Conservation (phyloP, 345 rosid species). For the Eucalyptus globulus region DNA sequence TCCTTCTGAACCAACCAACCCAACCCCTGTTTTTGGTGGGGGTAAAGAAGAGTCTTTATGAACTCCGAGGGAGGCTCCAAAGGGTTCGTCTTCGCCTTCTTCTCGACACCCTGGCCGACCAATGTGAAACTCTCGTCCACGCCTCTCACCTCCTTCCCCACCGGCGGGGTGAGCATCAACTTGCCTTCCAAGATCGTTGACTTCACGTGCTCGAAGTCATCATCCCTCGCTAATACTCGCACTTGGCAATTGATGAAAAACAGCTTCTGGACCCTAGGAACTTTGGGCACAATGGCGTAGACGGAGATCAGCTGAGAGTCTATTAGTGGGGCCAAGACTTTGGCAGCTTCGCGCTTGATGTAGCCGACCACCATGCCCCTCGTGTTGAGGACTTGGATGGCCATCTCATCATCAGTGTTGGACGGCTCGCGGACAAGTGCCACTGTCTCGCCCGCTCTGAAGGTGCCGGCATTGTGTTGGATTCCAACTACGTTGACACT, state of each 20-base stretch:
- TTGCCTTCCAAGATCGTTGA: slow-evolving; percentile 18
- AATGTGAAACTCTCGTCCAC: slow-evolving; percentile 58
- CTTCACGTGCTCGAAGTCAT: slow-evolving; percentile 6
- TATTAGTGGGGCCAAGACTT: no score
- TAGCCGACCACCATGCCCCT: no score
- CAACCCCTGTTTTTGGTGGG: slow-evolving; percentile 66
- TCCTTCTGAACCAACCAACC: neutral
- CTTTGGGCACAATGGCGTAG: no score
- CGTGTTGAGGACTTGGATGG: no score
- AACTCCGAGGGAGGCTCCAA: slow-evolving; percentile 58
- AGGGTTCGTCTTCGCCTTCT: slow-evolving; percentile 30
- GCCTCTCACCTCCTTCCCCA: slow-evolving; percentile 20
- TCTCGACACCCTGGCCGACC: slow-evolving; percentile 38
- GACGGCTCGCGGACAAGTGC: no score
- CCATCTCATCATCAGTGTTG: no score
- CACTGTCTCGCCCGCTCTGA: no score
- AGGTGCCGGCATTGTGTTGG: no score
- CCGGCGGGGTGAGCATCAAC: slow-evolving; percentile 22
- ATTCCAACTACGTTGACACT: no score
- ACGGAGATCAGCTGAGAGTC: no score
- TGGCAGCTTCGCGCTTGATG: no score
- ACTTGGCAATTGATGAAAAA: slow-evolving; percentile 36
- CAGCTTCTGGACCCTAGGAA: neutral
- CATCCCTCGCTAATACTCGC: slow-evolving; percentile 41
- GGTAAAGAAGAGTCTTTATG: slow-evolving; percentile 25